Conservation (phyloP, 2,329 filamentous ascomycete species). For the Helotiales sp. region DNA sequence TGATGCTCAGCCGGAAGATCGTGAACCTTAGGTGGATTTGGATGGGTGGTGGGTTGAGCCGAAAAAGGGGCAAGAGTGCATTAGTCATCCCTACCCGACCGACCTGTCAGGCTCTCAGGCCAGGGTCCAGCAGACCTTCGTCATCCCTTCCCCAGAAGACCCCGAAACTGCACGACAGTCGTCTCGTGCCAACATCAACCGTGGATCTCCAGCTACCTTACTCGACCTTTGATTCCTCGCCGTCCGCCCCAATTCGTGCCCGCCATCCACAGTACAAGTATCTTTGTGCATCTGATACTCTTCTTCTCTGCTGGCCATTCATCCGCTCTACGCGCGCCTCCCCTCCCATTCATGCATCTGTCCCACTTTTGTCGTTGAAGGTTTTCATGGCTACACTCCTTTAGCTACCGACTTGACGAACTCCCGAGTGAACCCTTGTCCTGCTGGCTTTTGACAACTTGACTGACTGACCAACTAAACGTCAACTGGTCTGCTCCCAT, state of each 20-base stretch:
- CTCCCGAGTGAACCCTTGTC: constrained; percentile 14
- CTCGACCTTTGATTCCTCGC: neutral
- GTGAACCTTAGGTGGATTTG: neutral
- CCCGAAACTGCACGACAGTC: neutral
- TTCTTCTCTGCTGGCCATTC: neutral
- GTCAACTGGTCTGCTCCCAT: constrained; percentile 3
- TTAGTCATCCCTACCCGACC: too few relatives aligned
- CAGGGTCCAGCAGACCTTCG: neutral
- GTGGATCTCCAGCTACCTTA: neutral
- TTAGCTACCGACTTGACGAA: constrained; percentile 15
- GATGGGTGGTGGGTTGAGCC: neutral
- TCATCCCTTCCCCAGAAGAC: neutral
- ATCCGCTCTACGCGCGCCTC: constrained; percentile 11
- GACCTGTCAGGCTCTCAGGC: too few relatives aligned
- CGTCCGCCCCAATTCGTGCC: constrained; percentile 2
- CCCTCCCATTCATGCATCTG: constrained; percentile 11
- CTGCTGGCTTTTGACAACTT: neutral
- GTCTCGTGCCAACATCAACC: constrained; percentile 3
- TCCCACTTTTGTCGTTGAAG: constrained; percentile 15
- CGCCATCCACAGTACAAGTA: neutral
- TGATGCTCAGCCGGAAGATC: neutral
- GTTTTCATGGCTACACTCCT: constrained; percentile 12
- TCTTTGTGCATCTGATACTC: neutral
- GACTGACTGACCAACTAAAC: constrained; percentile 3
- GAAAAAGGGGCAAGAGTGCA: constrained; percentile 35